These are phyloP conservation scores for Beauveria rudraprayagi DNA, from an alignment of 2,329 filamentous ascomycete genomes.

Conservation along the genomic window DNA sequence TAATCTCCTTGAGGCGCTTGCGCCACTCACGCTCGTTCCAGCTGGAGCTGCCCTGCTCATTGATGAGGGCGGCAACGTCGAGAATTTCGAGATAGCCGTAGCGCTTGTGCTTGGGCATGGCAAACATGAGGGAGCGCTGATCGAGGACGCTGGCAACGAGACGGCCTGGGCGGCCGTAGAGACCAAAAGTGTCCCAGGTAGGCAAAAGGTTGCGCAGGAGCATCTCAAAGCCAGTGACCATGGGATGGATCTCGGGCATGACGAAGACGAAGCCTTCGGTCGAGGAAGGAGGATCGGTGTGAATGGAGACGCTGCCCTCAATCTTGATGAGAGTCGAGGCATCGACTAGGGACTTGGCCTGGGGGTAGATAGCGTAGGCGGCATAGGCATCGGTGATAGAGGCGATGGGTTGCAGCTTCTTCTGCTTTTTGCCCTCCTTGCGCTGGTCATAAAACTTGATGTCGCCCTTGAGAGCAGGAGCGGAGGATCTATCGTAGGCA, in stretches of 20 bases:
- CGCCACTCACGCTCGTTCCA: conserved; percentile 92
- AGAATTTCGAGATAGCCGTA: conserved; percentile 87
- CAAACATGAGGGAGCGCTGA: conserved; percentile 90
- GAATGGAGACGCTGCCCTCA: conserved; percentile 83
- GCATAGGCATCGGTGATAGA: conserved; percentile 86
- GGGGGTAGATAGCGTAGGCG: conserved; percentile 91
- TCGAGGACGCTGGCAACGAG: conserved; percentile 84
- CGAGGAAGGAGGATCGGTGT: conserved; percentile 66
- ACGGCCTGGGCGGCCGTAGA: conserved; percentile 84
- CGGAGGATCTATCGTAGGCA: conserved; percentile 66
- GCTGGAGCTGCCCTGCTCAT: conserved; percentile 62
- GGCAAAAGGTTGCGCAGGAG: conserved; percentile 89
- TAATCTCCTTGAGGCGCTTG: conserved; percentile 79
- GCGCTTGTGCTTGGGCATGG: conserved; percentile 79
- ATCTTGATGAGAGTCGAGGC: conserved; percentile 91
- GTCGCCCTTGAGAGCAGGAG: conserved; percentile 67
- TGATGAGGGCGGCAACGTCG: conserved; percentile 74
- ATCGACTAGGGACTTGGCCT: conserved; percentile 87
- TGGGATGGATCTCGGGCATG: conserved; percentile 92
- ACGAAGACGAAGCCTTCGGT: conserved; percentile 95
- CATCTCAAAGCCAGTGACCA: conserved; percentile 90
- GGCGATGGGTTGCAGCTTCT: conserved; percentile 84
- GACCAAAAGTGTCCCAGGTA: conserved; percentile 81
- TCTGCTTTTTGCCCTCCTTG: conserved; percentile 70
- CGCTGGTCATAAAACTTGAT: conserved; percentile 91